Base-by-base conservation (phyloP, 441 rosid species). In the Mallotus repandus region DNA sequence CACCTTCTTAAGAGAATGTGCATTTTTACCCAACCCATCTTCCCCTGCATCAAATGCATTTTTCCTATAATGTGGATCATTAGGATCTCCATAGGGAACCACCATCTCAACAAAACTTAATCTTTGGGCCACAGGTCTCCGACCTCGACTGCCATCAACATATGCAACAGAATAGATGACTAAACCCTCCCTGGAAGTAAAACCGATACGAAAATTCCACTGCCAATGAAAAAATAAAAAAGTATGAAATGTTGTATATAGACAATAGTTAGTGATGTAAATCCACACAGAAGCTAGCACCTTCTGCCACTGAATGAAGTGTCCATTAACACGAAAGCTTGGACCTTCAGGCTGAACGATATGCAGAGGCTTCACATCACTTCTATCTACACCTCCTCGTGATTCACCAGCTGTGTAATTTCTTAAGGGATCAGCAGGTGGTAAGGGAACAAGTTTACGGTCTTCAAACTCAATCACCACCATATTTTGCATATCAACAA, bases 161-260 rank as follows among this genome's bases (percentile, higher is more conserved):
- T 91, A 93, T 50, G 98, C 98, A 74, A 91, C 92, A 60, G 97
- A 91, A 79, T 89, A 84, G 69, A 93, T 93, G 61, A 93, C 90
- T 66, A 93, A 85, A 74, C 98, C 98, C 81, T 91, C 98, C 66
- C 86, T 86, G 9, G 98, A 88, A 16, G 95, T 93, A 84, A 93
- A 93, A 57, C 98, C 98, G 71, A 93, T 85, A 29, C 94, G 98
- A 77, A 93, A 93, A 82, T 87, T 93, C 98, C 98, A 93, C 98
- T 93, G 90, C 68, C 59, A 81, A 73, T 13, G 75, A 68, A 76
- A n/a, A 38, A 61, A 11, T 70, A 6, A n/a, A 46, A 9, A 7
- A 29, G 43, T 66, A 71, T 18, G 58, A 19, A 7, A 68, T 19
- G 22, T 69, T 12, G 48, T 41, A 75, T 9, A 38, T 14, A 41